Evolutionary conservation across 345 rosid species (phyloP), one percentile per base, ranked within the genome.

Genomic region (Salix dunnii): DNA sequence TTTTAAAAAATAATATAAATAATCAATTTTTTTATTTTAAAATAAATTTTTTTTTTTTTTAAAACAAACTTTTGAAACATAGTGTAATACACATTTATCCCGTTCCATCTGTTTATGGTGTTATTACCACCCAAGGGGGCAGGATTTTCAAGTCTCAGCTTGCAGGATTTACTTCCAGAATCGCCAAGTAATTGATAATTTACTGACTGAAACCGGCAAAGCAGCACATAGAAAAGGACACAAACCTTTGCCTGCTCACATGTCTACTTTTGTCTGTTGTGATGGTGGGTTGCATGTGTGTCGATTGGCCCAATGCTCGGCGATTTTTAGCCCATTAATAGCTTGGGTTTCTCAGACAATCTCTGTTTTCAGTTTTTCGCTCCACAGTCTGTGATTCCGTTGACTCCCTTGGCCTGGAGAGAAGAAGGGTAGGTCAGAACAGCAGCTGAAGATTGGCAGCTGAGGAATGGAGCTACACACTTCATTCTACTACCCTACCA

Each of bases 341-440:
- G 1, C 58, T 5, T 77, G 11, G 70, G 17, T 70, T 70, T 70
- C 79, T 70, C 70, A 63, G 79, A n/a, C 43, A 30, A 18, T 18
- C 68, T 1, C 48, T 14, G 43, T 40, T 13, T 27, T 7, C 38
- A 3, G 35, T 48, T 8, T 27, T 3, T 64, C 16, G 3, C 25
- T 53, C 9, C 2, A 28, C 42, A 30, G 30, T n/a, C 14, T 30
- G n/a, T 17, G 23, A 42, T 61, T 66, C 28, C 6, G 21, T 49
- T 61, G 68, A 21, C 36, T 33, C 49, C 13, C 6, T n/a, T 3
- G 62, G 62, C 27, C 60, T 21, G 1, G 20, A 36, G 51, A 46
- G 77, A 74, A 77, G 40, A 74, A 77, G 40, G 58, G 78, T 84
- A 74, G 85, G 85, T 77, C 43, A 35, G 82, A 84, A 77, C 49